These are phyloP conservation scores for Ceratocystis cacaofunesta DNA, from an alignment of 2,329 filamentous ascomycete species.

Conservation along the genomic window DNA sequence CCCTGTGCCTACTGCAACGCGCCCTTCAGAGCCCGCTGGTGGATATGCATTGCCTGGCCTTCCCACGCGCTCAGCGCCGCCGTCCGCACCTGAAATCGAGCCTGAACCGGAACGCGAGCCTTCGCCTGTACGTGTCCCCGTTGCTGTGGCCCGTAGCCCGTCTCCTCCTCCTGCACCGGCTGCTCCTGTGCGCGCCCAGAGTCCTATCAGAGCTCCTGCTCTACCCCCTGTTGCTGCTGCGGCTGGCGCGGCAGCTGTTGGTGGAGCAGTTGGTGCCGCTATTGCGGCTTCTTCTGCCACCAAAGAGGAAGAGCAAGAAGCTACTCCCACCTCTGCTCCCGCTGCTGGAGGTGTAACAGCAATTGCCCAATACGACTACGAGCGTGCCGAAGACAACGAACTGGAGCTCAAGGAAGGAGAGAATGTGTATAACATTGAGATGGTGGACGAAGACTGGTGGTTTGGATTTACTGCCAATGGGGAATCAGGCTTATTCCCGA, in stretches of 20 bases:
- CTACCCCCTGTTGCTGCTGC: slow-evolving; percentile 13
- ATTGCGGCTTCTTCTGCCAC: neutral
- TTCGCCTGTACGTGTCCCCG: slow-evolving; percentile 73
- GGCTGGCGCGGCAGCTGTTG: slow-evolving; percentile 14
- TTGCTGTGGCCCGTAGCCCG: slow-evolving; percentile 58
- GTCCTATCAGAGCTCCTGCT: slow-evolving; percentile 15
- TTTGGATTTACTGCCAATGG: slow-evolving; percentile 77
- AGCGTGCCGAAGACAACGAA: slow-evolving; percentile 95
- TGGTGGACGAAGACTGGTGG: slow-evolving; percentile 99
- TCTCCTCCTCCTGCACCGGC: slow-evolving; percentile 25
- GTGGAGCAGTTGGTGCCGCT: slow-evolving; percentile 8
- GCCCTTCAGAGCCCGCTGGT: slow-evolving; percentile 54
- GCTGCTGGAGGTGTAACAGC: slow-evolving; percentile 51
- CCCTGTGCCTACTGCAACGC: slow-evolving; percentile 22
- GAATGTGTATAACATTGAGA: slow-evolving; percentile 78
- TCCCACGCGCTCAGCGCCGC: slow-evolving; percentile 42
- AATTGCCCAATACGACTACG: slow-evolving; percentile 83
- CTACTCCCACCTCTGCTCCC: slow-evolving; percentile 3
- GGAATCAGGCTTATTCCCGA: slow-evolving; percentile 83
- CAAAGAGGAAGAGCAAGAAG: slow-evolving; percentile 1
- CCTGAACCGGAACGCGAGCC: slow-evolving; percentile 43
- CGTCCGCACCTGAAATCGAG: slow-evolving; percentile 38
- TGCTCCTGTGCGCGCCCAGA: slow-evolving; percentile 25
- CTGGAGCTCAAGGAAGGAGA: slow-evolving; percentile 82
- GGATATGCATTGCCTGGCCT: slow-evolving; percentile 69